Conservation (phyloP, 2,329 filamentous ascomycete species). For the Sphaceloma murrayae region DNA sequence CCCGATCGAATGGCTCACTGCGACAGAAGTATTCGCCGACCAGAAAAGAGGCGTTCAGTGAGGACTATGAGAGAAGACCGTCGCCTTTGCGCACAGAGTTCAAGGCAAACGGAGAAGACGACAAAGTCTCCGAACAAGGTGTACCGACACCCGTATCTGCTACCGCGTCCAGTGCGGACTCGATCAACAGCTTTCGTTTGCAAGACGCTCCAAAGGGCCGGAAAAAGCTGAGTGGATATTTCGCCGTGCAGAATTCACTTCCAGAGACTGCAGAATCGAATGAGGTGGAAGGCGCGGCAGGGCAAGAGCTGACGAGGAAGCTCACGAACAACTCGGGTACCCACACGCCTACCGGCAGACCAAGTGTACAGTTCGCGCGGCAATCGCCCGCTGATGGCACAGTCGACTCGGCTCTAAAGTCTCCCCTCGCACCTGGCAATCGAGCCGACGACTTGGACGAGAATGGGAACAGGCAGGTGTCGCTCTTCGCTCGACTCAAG, state of each 20-base stretch:
- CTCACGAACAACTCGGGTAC: constrained; percentile 19
- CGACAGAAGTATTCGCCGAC: constrained; percentile 2
- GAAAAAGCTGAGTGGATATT: constrained; percentile 16
- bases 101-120: constrained; percentile 6
- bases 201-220: constrained; percentile 14
- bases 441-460: constrained; percentile 60
- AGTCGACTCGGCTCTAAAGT: background rate
- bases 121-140: background rate
- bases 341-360: constrained; percentile 40
- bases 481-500: constrained; percentile 69
- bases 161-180: background rate
- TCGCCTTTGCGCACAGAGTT: constrained; percentile 14
- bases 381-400: constrained; percentile 30
- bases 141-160: constrained; percentile 1
- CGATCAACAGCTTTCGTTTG: constrained; percentile 12
- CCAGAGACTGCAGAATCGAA: background rate
- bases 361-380: constrained; percentile 68
- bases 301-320: constrained; percentile 1
- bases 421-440: constrained; percentile 46
- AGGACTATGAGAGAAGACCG: constrained; percentile 15
- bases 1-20: constrained; percentile 1
- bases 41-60: constrained; percentile 12
- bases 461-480: constrained; percentile 48
- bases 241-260: constrained; percentile 9
- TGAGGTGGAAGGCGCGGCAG: background rate